These are phyloP conservation scores for Botrytis pseudocinerea DNA, from an alignment of 2,329 filamentous ascomycete genomes.

Conservation along the genomic window DNA sequence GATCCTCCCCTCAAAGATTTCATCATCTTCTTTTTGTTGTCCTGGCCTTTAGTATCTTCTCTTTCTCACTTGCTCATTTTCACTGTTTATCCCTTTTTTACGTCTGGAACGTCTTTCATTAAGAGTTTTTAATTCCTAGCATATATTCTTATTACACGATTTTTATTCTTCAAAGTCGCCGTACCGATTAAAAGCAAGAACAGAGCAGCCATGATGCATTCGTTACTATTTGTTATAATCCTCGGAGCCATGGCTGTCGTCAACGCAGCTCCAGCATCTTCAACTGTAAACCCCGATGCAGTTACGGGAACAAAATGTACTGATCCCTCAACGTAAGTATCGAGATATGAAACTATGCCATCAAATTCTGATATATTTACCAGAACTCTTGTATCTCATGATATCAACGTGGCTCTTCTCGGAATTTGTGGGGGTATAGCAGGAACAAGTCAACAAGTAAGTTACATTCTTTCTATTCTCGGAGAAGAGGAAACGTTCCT, in stretches of 20 bases:
- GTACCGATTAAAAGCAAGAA: background rate
- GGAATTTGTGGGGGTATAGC: constrained; percentile 53
- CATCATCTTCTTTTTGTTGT: background rate
- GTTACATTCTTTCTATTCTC: background rate
- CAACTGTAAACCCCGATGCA: constrained; percentile 37
- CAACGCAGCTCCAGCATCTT: constrained; percentile 19
- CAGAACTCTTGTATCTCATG: constrained; percentile 42
- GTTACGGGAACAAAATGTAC: constrained; percentile 42
- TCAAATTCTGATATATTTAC: constrained; percentile 15
- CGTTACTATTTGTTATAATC: background rate
- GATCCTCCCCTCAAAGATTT: background rate
- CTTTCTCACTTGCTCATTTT: background rate
- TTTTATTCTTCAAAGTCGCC: background rate
- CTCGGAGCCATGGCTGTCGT: constrained; percentile 10
- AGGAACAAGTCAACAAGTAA: constrained; percentile 42
- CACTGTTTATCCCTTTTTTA: background rate
- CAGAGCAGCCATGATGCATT: background rate
- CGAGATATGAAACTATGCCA: background rate
- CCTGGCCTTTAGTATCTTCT: background rate
- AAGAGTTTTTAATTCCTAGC: background rate
- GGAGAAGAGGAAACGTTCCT: background rate
- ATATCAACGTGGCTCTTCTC: constrained; percentile 50
- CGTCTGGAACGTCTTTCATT: constrained; percentile 15
- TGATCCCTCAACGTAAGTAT: constrained; percentile 37
- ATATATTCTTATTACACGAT: background rate